Base-by-base conservation (phyloP, 2,329 filamentous ascomycete species). In the Diatrype stigma region DNA sequence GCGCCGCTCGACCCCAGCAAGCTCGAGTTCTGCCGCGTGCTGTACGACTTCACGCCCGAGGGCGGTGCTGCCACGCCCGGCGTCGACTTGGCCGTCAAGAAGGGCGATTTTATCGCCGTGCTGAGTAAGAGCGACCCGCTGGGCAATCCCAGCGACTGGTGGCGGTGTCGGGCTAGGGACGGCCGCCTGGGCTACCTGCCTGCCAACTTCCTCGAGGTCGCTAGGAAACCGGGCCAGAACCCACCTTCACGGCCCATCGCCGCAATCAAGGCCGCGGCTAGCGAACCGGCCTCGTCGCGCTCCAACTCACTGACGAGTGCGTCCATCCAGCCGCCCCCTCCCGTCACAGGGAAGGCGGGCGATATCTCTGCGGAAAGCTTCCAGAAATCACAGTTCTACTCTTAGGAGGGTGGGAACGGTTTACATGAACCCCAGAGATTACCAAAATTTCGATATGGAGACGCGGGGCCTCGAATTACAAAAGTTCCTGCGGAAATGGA, bases 91-190 rank as follows among this genome's bases (percentile, higher is more conserved):
- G 85, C 89, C 34, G 93, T 95, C 22, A 92, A 89, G 74, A 96
- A 96, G 75, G 93, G 93, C 53, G 94, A 99, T 62, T 84, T 97
- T 48, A 92, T 99, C 16, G 94, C 94, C 23, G 91, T 99, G 1
- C 79, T 99, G 49, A 87, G 86, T 74, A 96, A 96, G 74, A 88
- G 84, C 17, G 94, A 99, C 63, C 94, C 94, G 1, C 82, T 93
- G 64, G 94, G 94, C 42, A 91, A 94, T 61, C 84, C 90, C 4
- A 94, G 89, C 48, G 93, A 99, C 66, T 99, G 94, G 94, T 99
- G 94, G 94, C 85, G 87, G 58, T 99, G 95, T 71, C 82, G 94
- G 50, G 88, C 93, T 14, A 81, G 94, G 54, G 91, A 97, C 66
- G 92, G 91, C 44, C 81, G 90, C 23, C 86, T 96, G 62, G 94